phyloP scores from a whole-genome alignment of 768 basidiomycete genomes.

The Kondoa subrosea region DNA sequence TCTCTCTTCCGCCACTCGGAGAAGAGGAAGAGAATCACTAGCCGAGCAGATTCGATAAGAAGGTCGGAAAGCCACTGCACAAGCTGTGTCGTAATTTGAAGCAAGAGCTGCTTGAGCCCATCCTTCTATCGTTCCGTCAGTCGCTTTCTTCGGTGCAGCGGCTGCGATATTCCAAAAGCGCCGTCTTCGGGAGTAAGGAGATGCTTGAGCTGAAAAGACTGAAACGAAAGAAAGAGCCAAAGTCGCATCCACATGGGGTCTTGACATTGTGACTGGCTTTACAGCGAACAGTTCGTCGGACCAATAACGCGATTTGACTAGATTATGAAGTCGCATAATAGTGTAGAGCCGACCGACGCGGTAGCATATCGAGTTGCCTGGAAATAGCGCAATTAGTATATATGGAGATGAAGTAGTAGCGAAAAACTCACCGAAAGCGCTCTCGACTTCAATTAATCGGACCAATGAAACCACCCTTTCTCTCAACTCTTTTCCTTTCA shows the following conservation, averaged over 20 bases:
- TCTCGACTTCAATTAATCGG: slow-evolving; percentile 1
- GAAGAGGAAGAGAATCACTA: slow-evolving; percentile 5
- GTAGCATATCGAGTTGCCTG: background rate
- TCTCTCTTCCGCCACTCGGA: background rate
- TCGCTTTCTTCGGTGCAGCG: slow-evolving; percentile 1
- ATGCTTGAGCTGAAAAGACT: background rate
- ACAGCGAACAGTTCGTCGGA: background rate
- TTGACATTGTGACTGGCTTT: background rate
- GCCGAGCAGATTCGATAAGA: background rate
- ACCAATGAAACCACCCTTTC: background rate
- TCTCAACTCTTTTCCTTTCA: background rate
- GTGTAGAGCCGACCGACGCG: background rate
- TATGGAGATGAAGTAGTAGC: background rate
- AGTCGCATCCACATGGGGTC: background rate
- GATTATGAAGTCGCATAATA: background rate
- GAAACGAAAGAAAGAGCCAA: background rate
- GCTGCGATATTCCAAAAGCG: slow-evolving; percentile 4
- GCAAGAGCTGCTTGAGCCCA: background rate
- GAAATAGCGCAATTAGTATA: background rate
- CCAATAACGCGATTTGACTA: background rate
- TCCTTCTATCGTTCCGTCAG: background rate
- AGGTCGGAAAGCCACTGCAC: background rate
- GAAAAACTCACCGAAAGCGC: background rate
- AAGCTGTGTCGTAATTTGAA: background rate
- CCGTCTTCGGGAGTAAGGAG: slow-evolving; percentile 1